Base-by-base conservation (phyloP, 129 eudicot species). In the carrot (Daucus carota) region DNA sequence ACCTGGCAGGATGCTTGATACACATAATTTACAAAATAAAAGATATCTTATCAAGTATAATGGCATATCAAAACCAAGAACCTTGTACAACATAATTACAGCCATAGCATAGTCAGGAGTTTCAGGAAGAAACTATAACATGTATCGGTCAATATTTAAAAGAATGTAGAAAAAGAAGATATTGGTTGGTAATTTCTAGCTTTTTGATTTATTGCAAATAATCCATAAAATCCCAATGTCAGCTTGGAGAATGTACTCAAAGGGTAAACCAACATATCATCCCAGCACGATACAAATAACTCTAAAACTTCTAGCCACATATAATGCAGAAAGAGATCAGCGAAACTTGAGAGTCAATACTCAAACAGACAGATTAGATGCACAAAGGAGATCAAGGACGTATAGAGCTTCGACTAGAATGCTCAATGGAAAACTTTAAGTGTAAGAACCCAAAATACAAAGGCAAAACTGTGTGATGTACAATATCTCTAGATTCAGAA, bases 151-250 rank as follows among this genome's bases (percentile, higher is more conserved):
- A 31, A 57, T 57, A 57, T 28, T 26, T 26, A 57, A 57, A 57
- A 57, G 65, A 31, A 57, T 57, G 31, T 10, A 57, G 5, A 57
- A 57, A n/a, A 7, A 52, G 13, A 36, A n/a, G n/a, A 54, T 24
- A 14, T 22, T 22, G 24, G 15, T 8, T 57, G 8, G 31, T 24
- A n/a, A 10, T n/a, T 57, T 57, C 65, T 57, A 57, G 28, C 65
- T n/a, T n/a, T 57, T 57, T 57, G 65, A n/a, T 57, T 10, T 57
- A 57, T 57, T 57, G 65, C 65, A 57, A n/a, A 57, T 57, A n/a
- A n/a, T 1, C 29, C 13, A 57, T 9, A 36, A 3, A 57, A 57
- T 57, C 65, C 32, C 65, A n/a, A 9, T 24, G 32, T 57, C 13
- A 12, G 29, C 65, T n/a, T 7, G 28, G 63, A 57, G 32, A 57